Conservation (phyloP, 257 asterid species). For the Asclepias syriaca region DNA sequence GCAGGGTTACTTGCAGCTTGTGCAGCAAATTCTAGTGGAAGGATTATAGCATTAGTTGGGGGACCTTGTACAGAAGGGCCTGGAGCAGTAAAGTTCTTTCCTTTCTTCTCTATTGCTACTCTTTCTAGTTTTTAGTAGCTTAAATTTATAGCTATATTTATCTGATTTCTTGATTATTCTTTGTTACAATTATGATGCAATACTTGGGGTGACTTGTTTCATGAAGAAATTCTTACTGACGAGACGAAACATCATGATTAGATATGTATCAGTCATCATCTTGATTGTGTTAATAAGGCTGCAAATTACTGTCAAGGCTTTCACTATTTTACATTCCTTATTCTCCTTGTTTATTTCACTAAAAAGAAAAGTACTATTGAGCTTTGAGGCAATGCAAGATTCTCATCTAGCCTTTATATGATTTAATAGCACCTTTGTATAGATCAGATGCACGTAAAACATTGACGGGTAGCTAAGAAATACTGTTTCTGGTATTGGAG, state of each 20-base stretch:
- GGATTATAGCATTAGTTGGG: slow-evolving; percentile 85
- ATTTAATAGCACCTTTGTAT: background rate
- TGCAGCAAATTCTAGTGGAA: slow-evolving; percentile 72
- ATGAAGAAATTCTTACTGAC: background rate
- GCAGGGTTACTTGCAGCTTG: slow-evolving; percentile 88
- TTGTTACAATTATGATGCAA: background rate
- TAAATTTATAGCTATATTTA: background rate
- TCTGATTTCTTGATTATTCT: background rate
- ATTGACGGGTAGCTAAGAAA: background rate
- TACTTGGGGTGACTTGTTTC: background rate
- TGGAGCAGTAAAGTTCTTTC: slow-evolving; percentile 68
- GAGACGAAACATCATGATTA: background rate
- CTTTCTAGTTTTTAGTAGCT: background rate
- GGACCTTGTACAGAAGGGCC: slow-evolving; percentile 99
- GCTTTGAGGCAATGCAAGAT: background rate
- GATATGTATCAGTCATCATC: background rate
- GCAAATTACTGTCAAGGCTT: background rate
- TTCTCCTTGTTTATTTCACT: background rate
- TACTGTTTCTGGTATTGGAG: background rate
- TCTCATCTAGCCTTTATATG: background rate
- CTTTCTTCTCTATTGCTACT: slow-evolving; percentile 8
- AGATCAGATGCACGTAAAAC: background rate
- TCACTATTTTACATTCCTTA: background rate
- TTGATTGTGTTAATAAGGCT: background rate
- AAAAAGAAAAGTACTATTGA: background rate